phyloP scores from a whole-genome alignment of 176 grass and related monocot species.

The Miscanthus lutarioriparius region DNA sequence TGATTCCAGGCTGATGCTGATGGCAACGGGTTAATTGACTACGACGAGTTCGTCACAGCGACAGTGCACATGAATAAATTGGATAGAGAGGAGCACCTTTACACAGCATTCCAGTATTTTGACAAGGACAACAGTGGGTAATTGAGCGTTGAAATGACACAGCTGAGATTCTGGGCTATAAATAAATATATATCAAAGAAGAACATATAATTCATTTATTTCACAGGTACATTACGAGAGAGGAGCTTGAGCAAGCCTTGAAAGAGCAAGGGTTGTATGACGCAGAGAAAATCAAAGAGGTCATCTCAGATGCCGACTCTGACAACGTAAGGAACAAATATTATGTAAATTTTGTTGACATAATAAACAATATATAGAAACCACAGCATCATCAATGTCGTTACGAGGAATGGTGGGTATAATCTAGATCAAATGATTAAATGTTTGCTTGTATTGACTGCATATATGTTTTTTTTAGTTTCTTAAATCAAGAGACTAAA shows the following conservation, averaged over 20 bases:
- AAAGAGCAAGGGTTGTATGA: slow-evolving; percentile 59
- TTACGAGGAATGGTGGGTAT: not conserved
- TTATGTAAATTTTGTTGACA: not conserved
- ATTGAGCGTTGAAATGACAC: not conserved
- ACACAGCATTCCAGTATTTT: slow-evolving; percentile 64
- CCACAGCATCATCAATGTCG: not conserved
- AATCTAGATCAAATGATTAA: not conserved
- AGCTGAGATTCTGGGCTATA: not conserved
- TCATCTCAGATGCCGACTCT: slow-evolving; percentile 58
- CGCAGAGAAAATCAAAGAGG: slow-evolving; percentile 51
- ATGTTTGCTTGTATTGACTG: not conserved
- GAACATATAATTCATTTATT: not conserved
- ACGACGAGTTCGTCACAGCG: slow-evolving; percentile 59
- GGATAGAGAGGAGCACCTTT: slow-evolving; percentile 67
- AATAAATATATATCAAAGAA: not conserved
- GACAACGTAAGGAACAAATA: slow-evolving; percentile 44
- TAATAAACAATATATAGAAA: not conserved
- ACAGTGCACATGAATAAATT: slow-evolving; percentile 67
- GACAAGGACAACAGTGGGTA: slow-evolving; percentile 73
- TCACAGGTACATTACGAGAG: slow-evolving; percentile 58
- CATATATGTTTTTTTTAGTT: slow-evolving; percentile 10
- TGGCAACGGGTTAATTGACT: slow-evolving; percentile 58
- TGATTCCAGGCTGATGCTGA: slow-evolving; percentile 53
- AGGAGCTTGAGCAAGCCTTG: slow-evolving; percentile 60
- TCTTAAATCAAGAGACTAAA: not conserved